These are phyloP conservation scores for Rubroshorea leprosula DNA, from an alignment of 345 rosid species.

Conservation along the genomic window DNA sequence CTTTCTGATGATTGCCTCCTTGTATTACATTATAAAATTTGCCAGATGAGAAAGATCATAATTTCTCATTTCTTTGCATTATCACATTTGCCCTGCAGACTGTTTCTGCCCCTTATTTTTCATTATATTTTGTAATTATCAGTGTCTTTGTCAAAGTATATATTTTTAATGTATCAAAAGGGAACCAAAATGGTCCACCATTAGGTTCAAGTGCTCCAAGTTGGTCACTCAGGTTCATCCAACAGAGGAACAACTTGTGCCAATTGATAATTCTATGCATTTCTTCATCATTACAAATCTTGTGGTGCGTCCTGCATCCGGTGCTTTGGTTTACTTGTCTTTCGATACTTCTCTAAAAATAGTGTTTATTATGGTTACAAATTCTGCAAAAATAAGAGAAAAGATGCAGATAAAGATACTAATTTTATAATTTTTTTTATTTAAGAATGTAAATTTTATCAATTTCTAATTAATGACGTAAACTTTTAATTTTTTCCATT, in stretches of 20 bases:
- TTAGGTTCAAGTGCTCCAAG: constrained; percentile 13
- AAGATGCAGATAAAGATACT: no score
- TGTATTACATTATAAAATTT: not conserved
- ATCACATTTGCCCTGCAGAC: not conserved
- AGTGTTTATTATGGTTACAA: no score
- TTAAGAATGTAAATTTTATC: no score
- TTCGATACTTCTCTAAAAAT: no score
- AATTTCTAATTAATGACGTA: no score
- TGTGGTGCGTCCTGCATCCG: constrained; percentile 1
- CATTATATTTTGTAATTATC: constrained; percentile 19
- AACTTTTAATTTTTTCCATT: no score
- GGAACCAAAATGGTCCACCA: constrained; percentile 35
- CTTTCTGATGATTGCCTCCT: not conserved
- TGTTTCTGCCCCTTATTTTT: constrained; percentile 12
- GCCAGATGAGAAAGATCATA: not conserved
- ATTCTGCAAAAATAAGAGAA: no score
- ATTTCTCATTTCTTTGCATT: not conserved
- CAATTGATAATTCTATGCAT: constrained; percentile 8
- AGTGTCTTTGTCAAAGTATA: constrained; percentile 27
- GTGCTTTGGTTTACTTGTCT: not conserved
- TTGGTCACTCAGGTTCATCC: constrained; percentile 22
- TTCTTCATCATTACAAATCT: constrained; percentile 8
- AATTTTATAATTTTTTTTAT: no score
- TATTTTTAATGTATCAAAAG: constrained; percentile 13
- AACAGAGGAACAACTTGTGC: constrained; percentile 27